Conservation (phyloP, 2,329 filamentous ascomycete genomes). For the Pleurostoma richardsiae region DNA sequence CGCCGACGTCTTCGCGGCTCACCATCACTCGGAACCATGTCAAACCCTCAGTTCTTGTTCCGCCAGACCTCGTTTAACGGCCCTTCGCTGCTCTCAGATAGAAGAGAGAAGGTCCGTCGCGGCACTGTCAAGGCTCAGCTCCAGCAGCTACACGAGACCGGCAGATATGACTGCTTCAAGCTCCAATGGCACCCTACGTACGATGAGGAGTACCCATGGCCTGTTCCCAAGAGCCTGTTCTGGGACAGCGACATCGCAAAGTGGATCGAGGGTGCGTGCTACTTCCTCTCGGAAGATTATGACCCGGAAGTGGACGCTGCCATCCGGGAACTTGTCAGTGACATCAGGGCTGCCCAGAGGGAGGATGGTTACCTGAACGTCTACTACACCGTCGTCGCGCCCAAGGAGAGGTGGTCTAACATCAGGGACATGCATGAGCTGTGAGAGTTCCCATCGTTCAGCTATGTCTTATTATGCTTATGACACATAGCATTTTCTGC, state of each 20-base stretch:
- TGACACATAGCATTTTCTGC: background rate
- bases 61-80: no score
- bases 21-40: no score
- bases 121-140: slow-evolving; percentile 44
- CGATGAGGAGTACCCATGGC: slow-evolving; percentile 33
- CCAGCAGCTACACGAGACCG: slow-evolving; percentile 38
- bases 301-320: slow-evolving; percentile 41
- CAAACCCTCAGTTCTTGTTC: no score
- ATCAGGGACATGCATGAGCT: slow-evolving; percentile 57
- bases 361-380: slow-evolving; percentile 58
- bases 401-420: slow-evolving; percentile 49
- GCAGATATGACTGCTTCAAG: slow-evolving; percentile 52
- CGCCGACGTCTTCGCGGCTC: no score
- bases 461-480: background rate
- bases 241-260: slow-evolving; percentile 55
- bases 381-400: slow-evolving; percentile 55
- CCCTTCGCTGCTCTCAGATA: no score
- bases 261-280: slow-evolving; percentile 59
- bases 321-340: slow-evolving; percentile 48
- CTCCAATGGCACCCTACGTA: slow-evolving; percentile 51
- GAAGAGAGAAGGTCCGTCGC: no score
- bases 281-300: slow-evolving; percentile 39
- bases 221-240: slow-evolving; percentile 30
- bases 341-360: slow-evolving; percentile 52
- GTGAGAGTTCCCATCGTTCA: slow-evolving; percentile 1